Conservation (phyloP, 2,329 filamentous ascomycete species). For the Hypomyces rosellus region DNA sequence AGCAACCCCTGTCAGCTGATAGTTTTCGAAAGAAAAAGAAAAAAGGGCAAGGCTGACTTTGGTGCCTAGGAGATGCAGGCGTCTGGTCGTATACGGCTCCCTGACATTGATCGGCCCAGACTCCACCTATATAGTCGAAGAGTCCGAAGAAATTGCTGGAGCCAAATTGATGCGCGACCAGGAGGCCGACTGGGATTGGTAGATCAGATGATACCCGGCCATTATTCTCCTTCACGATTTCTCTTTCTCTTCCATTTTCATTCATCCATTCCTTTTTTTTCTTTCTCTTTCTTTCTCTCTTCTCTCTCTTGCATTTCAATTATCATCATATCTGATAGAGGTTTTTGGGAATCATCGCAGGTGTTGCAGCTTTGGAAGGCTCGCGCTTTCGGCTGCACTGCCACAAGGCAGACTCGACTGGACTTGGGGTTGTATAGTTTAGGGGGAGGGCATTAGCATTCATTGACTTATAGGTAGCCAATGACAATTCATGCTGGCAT, state of each 20-base stretch:
- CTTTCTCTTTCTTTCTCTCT: neutral
- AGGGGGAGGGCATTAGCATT: too few relatives aligned
- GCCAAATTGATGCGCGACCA: conserved; percentile 36
- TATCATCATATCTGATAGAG: neutral
- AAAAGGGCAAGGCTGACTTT: conserved; percentile 1
- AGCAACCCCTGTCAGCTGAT: neutral
- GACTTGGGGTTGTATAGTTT: too few relatives aligned
- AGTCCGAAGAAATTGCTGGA: conserved; percentile 37
- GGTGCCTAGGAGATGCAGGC: conserved; percentile 32
- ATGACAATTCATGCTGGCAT: too few relatives aligned
- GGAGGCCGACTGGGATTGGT: conserved; percentile 35
- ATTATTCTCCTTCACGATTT: neutral
- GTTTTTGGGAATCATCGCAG: neutral
- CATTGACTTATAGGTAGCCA: too few relatives aligned
- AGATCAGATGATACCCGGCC: conserved; percentile 6
- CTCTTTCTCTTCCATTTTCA: neutral
- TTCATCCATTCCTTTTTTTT: neutral
- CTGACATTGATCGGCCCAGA: conserved; percentile 40
- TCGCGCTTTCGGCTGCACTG: too few relatives aligned
- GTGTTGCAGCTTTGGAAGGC: neutral
- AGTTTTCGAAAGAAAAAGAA: neutral
- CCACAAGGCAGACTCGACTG: too few relatives aligned
- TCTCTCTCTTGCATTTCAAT: neutral
- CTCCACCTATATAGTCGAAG: conserved; percentile 38
- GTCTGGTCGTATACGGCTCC: conserved; percentile 39